These are phyloP conservation scores for Polychaeton citri DNA, from an alignment of 2,329 filamentous ascomycete species.

Conservation along the genomic window DNA sequence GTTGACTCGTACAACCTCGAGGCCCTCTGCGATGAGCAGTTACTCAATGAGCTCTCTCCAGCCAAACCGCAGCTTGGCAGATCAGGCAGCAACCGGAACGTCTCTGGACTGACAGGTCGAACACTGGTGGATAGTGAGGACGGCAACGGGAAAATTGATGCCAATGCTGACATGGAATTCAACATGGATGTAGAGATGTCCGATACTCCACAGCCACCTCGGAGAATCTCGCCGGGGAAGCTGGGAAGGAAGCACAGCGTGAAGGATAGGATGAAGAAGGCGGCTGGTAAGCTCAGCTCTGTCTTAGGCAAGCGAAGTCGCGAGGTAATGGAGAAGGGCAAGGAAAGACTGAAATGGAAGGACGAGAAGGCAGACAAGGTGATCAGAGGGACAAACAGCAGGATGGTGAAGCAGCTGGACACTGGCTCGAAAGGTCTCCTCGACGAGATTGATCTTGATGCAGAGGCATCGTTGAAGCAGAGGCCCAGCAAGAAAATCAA, in stretches of 20 bases:
- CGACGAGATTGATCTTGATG: slow-evolving; percentile 20
- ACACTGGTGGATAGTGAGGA: slow-evolving; percentile 16
- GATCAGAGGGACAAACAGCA: slow-evolving; percentile 8
- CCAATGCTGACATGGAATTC: slow-evolving; percentile 27
- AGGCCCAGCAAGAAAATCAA: slow-evolving; percentile 2
- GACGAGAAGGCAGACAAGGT: slow-evolving; percentile 8
- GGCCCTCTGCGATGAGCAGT: not conserved
- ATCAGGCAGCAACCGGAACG: slow-evolving; percentile 30
- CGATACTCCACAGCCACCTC: slow-evolving; percentile 1
- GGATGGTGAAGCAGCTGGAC: slow-evolving; percentile 19
- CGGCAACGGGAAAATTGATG: slow-evolving; percentile 27
- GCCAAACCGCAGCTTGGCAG: slow-evolving; percentile 10
- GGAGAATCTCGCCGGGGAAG: slow-evolving; percentile 2
- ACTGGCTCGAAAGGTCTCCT: slow-evolving; percentile 17
- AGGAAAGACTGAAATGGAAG: slow-evolving; percentile 18
- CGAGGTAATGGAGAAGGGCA: slow-evolving; percentile 25
- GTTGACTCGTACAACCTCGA: slow-evolving; percentile 49
- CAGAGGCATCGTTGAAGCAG: slow-evolving; percentile 9
- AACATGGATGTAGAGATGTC: slow-evolving; percentile 6
- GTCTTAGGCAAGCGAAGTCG: slow-evolving; percentile 23
- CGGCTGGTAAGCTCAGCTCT: slow-evolving; percentile 12
- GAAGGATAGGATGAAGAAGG: slow-evolving; percentile 19
- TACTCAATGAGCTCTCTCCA: slow-evolving; percentile 13
- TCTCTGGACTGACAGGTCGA: slow-evolving; percentile 21
- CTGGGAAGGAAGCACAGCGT: slow-evolving; percentile 14